Evolutionary conservation across 176 grass and related monocot species (phyloP).

Genomic region (Chrysopogon serrulatus): DNA sequence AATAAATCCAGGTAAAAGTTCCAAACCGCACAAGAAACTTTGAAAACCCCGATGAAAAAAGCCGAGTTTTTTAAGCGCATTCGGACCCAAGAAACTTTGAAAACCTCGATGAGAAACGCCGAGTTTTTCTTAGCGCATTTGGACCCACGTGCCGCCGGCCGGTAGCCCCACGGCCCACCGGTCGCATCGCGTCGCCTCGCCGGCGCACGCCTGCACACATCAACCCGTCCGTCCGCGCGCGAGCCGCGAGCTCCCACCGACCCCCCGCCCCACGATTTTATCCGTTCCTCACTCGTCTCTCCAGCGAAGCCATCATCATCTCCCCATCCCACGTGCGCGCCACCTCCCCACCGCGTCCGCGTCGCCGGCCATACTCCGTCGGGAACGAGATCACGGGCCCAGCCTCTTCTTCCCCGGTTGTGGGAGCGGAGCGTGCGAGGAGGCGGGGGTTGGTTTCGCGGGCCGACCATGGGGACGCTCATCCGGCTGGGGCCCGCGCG

Average conservation of each 20-base stretch:
- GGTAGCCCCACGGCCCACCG: not conserved
- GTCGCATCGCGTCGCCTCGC: not conserved
- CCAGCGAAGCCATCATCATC: not conserved
- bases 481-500: conserved; percentile 6
- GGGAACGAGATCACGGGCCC: not conserved
- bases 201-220: not conserved
- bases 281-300: not conserved
- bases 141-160: not conserved
- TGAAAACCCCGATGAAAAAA: not conserved
- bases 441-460: not conserved
- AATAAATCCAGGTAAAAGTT: not conserved
- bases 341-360: not conserved
- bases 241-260: not conserved
- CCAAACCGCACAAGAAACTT: not conserved
- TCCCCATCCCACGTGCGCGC: conserved; percentile 26
- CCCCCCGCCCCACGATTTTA: not conserved
- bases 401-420: not conserved
- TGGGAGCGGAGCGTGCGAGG: not conserved
- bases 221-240: not conserved
- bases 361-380: not conserved
- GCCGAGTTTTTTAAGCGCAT: not conserved
- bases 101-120: not conserved
- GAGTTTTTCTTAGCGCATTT: not conserved
- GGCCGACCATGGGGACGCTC: conserved; percentile 17
- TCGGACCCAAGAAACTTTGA: not conserved